Conservation (phyloP, 306 rosid genomes). For the Quercus aquifolioides region DNA sequence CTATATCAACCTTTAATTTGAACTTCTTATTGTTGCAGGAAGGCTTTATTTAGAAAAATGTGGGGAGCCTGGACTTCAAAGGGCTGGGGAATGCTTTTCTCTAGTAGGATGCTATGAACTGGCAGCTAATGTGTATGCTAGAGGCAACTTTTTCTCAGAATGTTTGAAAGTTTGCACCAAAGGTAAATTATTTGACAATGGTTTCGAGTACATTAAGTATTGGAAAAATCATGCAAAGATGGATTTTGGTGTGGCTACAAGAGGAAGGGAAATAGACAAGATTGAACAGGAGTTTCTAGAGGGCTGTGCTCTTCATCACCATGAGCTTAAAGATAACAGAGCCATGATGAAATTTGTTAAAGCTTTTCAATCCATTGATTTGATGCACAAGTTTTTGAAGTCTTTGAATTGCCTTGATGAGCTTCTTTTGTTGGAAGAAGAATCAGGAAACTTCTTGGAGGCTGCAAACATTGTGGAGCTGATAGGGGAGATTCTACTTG, state of each 20-base stretch:
- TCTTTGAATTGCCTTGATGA: constrained; percentile 45
- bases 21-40: constrained; percentile 33
- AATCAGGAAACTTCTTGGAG: constrained; percentile 55
- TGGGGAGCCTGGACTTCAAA: constrained; percentile 46
- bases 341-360: constrained; percentile 73
- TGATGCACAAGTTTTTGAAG: constrained; percentile 54
- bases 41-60: constrained; percentile 53
- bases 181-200: constrained; percentile 53
- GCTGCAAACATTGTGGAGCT: constrained; percentile 55
- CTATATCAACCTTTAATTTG: background rate
- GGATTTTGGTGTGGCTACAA: constrained; percentile 13
- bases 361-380: constrained; percentile 52
- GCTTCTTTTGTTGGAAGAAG: constrained; percentile 65
- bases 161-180: constrained; percentile 55
- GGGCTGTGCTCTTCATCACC: constrained; percentile 56
- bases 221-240: constrained; percentile 54
- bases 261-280: constrained; percentile 23
- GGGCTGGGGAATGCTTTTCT: constrained; percentile 68
- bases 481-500: constrained; percentile 42
- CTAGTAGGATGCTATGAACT: constrained; percentile 44
- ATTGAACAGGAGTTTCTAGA: constrained; percentile 58
- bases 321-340: constrained; percentile 34
- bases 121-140: constrained; percentile 64
- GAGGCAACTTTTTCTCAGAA: constrained; percentile 44
- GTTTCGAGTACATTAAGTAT: constrained; percentile 45